These are phyloP conservation scores for Rhizopogon rudus DNA, from an alignment of 768 basidiomycete species.

Conservation along the genomic window DNA sequence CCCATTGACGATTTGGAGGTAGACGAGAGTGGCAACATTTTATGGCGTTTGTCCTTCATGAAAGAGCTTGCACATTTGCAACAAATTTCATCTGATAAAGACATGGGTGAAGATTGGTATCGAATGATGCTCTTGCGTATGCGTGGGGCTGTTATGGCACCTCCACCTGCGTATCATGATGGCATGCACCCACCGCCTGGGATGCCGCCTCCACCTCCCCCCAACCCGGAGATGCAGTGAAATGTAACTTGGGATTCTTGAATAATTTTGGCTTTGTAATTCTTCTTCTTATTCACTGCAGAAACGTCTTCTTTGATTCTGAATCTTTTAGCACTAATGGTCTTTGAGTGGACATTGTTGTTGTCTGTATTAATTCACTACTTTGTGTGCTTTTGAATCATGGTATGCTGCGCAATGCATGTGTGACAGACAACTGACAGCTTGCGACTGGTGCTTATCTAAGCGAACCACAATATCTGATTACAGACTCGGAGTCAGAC, in stretches of 20 bases:
- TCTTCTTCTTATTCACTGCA: neutral
- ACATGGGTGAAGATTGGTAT: constrained; percentile 83
- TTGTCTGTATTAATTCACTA: neutral
- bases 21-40: constrained; percentile 74
- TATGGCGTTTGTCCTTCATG: constrained; percentile 76
- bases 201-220: constrained; percentile 31
- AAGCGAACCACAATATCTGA: constrained; percentile 13
- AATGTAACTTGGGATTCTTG: constrained; percentile 1
- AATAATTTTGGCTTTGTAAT: constrained; percentile 1
- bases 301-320: neutral
- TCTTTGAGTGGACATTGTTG: neutral
- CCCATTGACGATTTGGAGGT: constrained; percentile 69
- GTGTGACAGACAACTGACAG: neutral
- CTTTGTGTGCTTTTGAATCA: neutral
- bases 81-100: constrained; percentile 74
- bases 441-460: constrained; percentile 6
- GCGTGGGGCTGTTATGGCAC: constrained; percentile 62
- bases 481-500: constrained; percentile 9
- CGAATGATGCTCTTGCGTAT: constrained; percentile 82
- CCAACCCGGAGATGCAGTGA: constrained; percentile 29
- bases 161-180: constrained; percentile 29
- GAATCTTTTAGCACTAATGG: neutral
- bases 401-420: neutral
- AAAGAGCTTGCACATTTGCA: constrained; percentile 76
- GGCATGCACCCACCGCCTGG: constrained; percentile 33